Percentiles rank a stretch among this genome's conserved stretches.
phyloP scores from a whole-genome alignment of 257 asterid species.

The Leonotis leonurus region DNA sequence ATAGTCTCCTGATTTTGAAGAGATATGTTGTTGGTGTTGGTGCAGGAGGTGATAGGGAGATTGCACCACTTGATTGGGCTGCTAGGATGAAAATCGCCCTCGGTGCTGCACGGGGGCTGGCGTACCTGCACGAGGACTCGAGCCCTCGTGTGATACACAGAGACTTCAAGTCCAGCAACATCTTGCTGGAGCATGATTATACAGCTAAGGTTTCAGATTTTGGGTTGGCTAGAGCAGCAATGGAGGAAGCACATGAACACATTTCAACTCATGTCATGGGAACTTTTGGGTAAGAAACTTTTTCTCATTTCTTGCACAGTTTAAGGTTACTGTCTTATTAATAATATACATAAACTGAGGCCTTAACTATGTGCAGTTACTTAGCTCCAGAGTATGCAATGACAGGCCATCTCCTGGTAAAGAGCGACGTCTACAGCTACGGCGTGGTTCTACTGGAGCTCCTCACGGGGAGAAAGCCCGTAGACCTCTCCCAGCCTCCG shows the following conservation, averaged over 20 bases:
- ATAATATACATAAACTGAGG: too few species aligned
- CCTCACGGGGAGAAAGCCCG: conserved; percentile 81
- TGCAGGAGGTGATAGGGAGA: conserved; percentile 60
- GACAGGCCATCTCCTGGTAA: conserved; percentile 96
- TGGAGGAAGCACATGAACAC: conserved; percentile 66
- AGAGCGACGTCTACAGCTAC: conserved; percentile 93
- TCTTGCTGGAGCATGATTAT: conserved; percentile 70
- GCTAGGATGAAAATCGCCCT: conserved; percentile 82
- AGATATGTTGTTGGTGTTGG: conserved; percentile 2
- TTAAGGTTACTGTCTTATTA: too few species aligned
- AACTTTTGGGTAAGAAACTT: conserved; percentile 95
- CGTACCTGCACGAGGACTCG: conserved; percentile 91
- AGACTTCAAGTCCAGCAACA: conserved; percentile 93
- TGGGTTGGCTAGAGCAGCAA: conserved; percentile 85
- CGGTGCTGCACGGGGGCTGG: conserved; percentile 89
- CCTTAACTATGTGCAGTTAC: conserved; percentile 64
- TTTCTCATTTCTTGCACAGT: too few species aligned
- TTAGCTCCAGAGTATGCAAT: conserved; percentile 97
- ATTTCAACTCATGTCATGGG: conserved; percentile 96
- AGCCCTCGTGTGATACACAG: conserved; percentile 95
- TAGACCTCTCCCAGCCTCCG: conserved; percentile 75
- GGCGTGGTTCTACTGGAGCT: conserved; percentile 97
- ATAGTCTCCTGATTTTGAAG: neutral
- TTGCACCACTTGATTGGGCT: conserved; percentile 71
- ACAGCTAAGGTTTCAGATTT: conserved; percentile 94